These are phyloP conservation scores for Parasitella parasitica DNA, from an alignment of 371 early-diverging fungal species.

Conservation along the genomic window DNA sequence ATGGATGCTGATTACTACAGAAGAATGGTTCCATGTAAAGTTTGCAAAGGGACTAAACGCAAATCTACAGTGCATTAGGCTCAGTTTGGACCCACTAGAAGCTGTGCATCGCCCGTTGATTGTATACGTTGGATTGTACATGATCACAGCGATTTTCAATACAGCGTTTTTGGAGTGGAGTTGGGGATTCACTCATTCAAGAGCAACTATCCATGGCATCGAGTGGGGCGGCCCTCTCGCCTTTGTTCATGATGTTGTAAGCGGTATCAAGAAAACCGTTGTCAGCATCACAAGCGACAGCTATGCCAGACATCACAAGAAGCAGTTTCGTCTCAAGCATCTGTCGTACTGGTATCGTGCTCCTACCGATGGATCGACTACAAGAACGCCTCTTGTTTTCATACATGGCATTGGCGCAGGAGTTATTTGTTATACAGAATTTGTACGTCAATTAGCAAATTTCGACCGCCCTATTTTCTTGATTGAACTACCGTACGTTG, in stretches of 20 bases:
- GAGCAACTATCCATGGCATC: constrained; percentile 3
- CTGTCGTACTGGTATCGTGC: constrained; percentile 34
- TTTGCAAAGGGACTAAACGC: constrained; percentile 57
- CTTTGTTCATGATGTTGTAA: neutral
- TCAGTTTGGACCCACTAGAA: constrained; percentile 61
- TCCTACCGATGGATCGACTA: neutral
- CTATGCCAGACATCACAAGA: neutral
- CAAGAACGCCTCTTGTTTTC: constrained; percentile 58
- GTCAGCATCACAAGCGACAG: neutral
- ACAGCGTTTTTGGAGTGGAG: constrained; percentile 16
- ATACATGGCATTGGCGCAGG: constrained; percentile 73
- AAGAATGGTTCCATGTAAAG: constrained; percentile 36
- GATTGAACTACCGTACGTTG: constrained; percentile 69
- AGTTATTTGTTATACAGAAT: constrained; percentile 52
- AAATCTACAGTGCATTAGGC: constrained; percentile 52
- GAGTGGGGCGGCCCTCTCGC: constrained; percentile 32
- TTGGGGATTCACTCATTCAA: constrained; percentile 24
- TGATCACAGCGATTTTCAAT: constrained; percentile 32
- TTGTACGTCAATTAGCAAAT: constrained; percentile 41
- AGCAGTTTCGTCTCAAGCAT: neutral
- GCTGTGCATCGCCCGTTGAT: constrained; percentile 63
- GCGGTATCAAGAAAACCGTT: neutral
- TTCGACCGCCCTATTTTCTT: constrained; percentile 59
- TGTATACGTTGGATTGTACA: constrained; percentile 47
- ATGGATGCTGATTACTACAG: constrained; percentile 46